Percentiles rank a stretch among this genome's conserved stretches.
Conservation (phyloP, 345 rosid species). For the Salix exigua region DNA sequence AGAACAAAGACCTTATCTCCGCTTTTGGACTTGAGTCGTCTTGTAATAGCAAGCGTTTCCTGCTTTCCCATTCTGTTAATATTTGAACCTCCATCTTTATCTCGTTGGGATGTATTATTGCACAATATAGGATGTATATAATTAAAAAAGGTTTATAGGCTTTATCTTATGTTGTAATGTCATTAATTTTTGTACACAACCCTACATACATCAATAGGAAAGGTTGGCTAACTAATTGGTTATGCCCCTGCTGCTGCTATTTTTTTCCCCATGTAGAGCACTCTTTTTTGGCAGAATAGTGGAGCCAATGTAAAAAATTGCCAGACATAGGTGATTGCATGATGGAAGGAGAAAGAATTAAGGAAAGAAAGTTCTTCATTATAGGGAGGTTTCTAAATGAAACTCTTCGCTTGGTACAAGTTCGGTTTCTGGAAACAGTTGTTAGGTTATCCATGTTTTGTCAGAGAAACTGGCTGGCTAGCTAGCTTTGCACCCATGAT, state of each 20-base stretch:
- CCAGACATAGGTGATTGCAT: constrained; percentile 94
- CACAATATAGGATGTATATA: too few species aligned
- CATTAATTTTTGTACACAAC: too few species aligned
- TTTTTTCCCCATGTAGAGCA: background rate
- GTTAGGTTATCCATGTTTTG: constrained; percentile 15
- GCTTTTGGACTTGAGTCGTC: constrained; percentile 4
- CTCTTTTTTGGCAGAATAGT: constrained; percentile 51
- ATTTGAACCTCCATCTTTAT: background rate
- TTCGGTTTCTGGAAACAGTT: constrained; percentile 5
- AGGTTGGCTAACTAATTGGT: too few species aligned
- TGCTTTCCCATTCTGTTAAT: background rate
- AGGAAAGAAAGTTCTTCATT: constrained; percentile 6
- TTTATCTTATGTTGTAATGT: too few species aligned
- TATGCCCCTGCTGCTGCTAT: too few species aligned
- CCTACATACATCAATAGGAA: too few species aligned
- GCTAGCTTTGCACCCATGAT: too few species aligned
- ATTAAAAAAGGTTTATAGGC: too few species aligned
- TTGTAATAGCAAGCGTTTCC: background rate
- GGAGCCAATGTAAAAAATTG: constrained; percentile 80
- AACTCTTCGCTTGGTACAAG: constrained; percentile 15
- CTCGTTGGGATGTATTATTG: too few species aligned
- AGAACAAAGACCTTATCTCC: background rate
- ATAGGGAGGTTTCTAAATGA: constrained; percentile 24
- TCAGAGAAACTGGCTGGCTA: background rate
- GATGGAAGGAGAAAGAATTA: constrained; percentile 4